Conservation (phyloP, 148 eudicot species). For the Gaultheria prostrata region DNA sequence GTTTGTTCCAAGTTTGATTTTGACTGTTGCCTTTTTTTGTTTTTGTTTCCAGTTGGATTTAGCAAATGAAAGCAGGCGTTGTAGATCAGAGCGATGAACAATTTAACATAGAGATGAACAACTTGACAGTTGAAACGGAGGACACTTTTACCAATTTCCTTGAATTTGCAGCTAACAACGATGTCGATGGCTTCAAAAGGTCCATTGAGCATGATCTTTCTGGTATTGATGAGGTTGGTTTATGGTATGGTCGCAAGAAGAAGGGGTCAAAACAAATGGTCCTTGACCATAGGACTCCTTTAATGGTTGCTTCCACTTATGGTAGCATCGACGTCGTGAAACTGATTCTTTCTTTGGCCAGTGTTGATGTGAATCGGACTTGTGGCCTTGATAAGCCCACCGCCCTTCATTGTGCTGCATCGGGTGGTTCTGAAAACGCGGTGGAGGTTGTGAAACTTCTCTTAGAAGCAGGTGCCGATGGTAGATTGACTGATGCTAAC, state of each 20-base stretch:
- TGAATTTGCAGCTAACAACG: slow-evolving; percentile 74
- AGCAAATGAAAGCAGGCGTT: slow-evolving; percentile 22
- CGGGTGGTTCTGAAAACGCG: slow-evolving; percentile 64
- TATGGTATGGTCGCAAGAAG: slow-evolving; percentile 64
- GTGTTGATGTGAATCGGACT: slow-evolving; percentile 49
- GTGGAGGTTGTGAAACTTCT: slow-evolving; percentile 57
- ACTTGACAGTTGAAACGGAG: slow-evolving; percentile 50
- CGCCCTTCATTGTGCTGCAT: slow-evolving; percentile 82
- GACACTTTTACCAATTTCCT: slow-evolving; percentile 56
- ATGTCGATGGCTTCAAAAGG: slow-evolving; percentile 49
- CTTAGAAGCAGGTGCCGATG: slow-evolving; percentile 64
- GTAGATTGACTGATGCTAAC: slow-evolving; percentile 46
- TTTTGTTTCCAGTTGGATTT: slow-evolving; percentile 16
- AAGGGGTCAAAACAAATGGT: slow-evolving; percentile 68
- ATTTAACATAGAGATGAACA: slow-evolving; percentile 32
- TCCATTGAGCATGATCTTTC: slow-evolving; percentile 41
- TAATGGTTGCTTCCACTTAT: slow-evolving; percentile 76
- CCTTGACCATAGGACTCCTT: slow-evolving; percentile 60
- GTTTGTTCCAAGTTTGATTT: slow-evolving; percentile 7
- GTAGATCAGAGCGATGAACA: slow-evolving; percentile 15
- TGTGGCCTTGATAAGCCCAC: slow-evolving; percentile 59
- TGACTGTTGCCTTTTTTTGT: background rate
- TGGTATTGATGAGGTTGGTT: slow-evolving; percentile 46
- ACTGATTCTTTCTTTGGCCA: slow-evolving; percentile 50
- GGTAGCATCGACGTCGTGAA: slow-evolving; percentile 64